A percentile compares a stretch with the other conserved stretches of the same genome.
Evolutionary conservation across 2,329 filamentous ascomycete species (phyloP).

Genomic region (Hypoxylon sp.): DNA sequence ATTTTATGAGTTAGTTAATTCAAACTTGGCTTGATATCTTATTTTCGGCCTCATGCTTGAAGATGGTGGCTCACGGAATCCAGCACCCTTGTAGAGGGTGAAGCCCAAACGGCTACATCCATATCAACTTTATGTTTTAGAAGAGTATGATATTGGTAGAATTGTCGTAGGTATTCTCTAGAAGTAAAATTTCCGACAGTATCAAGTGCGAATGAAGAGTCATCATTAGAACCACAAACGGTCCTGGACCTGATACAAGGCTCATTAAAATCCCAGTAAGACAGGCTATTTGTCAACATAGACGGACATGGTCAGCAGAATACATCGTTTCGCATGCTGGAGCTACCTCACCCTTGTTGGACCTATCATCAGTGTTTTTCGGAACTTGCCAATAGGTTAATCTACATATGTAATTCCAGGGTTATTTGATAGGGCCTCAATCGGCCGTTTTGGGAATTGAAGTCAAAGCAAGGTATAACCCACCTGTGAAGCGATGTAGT

Average conservation of each 20-base stretch:
- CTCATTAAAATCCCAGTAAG: background rate
- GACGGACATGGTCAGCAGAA: background rate
- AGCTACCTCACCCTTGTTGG: background rate
- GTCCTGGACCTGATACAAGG: background rate
- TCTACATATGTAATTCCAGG: too few relatives aligned
- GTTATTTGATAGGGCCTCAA: too few relatives aligned
- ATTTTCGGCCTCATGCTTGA: background rate
- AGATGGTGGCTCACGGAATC: background rate
- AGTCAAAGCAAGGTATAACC: too few relatives aligned
- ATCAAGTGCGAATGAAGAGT: background rate
- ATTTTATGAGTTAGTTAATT: background rate
- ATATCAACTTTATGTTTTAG: background rate
- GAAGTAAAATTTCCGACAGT: background rate
- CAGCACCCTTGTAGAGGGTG: background rate
- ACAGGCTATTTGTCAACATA: background rate
- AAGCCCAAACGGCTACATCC: background rate
- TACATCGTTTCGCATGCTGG: background rate
- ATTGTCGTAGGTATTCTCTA: background rate
- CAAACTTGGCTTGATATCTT: background rate
- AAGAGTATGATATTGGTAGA: background rate
- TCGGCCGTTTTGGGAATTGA: too few relatives aligned
- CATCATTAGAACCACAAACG: background rate
- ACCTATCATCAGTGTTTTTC: background rate
- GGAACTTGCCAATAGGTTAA: too few relatives aligned
- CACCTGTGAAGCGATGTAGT: background rate